Evolutionary conservation across 2,329 filamentous ascomycete genomes (phyloP).

Genomic region (Talaromyces sp.): DNA sequence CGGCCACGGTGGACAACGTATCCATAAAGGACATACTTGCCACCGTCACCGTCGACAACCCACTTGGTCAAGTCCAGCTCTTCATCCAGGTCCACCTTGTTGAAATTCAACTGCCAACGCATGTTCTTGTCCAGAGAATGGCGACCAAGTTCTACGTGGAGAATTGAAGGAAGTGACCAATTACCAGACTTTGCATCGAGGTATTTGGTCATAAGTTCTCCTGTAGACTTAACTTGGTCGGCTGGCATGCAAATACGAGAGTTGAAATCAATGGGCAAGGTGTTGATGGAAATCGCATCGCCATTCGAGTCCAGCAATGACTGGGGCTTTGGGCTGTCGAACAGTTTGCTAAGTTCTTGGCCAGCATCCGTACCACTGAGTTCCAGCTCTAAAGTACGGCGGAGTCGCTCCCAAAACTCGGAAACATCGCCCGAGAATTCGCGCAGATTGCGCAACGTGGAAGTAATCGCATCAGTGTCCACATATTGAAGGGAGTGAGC

Average conservation of each 20-base stretch:
- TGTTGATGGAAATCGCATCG: conserved; percentile 35
- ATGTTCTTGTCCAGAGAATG: conserved; percentile 58
- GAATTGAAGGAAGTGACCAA: conserved; percentile 52
- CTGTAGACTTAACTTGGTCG: conserved; percentile 40
- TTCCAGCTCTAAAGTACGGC: conserved; percentile 56
- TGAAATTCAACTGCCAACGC: conserved; percentile 60
- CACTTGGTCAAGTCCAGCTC: conserved; percentile 50
- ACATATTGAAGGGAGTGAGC: conserved; percentile 44
- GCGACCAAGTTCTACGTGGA: conserved; percentile 60
- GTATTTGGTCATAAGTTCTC: conserved; percentile 38
- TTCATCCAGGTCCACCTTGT: conserved; percentile 61
- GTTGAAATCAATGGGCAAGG: conserved; percentile 41
- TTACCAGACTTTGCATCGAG: conserved; percentile 38
- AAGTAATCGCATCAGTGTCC: conserved; percentile 46
- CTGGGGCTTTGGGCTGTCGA: conserved; percentile 44
- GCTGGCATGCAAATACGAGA: conserved; percentile 44
- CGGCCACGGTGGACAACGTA: conserved; percentile 63
- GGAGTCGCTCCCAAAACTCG: conserved; percentile 59
- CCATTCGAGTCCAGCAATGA: conserved; percentile 5
- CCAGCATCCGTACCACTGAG: conserved; percentile 48
- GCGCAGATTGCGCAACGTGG: conserved; percentile 43
- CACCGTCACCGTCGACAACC: conserved; percentile 37
- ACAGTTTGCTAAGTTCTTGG: conserved; percentile 48
- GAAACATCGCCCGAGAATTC: conserved; percentile 56
- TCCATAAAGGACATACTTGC: conserved; percentile 60